Conservation (phyloP, 768 basidiomycete genomes). For the Paxillus involutus region DNA sequence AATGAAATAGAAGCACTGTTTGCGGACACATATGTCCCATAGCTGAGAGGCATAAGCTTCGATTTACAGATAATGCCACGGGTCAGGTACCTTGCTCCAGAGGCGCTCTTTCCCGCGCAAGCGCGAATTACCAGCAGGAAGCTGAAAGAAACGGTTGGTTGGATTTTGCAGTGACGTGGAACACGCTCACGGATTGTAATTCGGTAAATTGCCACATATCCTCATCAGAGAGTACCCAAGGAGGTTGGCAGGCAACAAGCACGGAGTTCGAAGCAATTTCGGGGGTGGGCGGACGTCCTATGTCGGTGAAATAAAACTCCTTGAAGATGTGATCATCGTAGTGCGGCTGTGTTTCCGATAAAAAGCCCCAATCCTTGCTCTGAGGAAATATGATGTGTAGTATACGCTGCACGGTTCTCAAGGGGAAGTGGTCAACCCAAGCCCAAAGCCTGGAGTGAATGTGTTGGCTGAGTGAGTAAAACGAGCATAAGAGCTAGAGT, state of each 20-base stretch:
- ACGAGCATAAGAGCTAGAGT: background rate
- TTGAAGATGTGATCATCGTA: conserved; percentile 42
- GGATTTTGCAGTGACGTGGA: background rate
- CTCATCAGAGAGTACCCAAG: conserved; percentile 54
- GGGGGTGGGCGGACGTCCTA: conserved; percentile 17
- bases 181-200: conserved; percentile 28
- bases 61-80: background rate
- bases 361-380: conserved; percentile 43
- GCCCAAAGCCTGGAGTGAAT: conserved; percentile 22
- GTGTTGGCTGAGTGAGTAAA: background rate
- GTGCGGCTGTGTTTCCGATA: conserved; percentile 31
- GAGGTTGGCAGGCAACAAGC: conserved; percentile 58
- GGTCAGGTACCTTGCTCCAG: conserved; percentile 56
- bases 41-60: conserved; percentile 21
- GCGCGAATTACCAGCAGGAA: conserved; percentile 36
- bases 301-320: conserved; percentile 44
- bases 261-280: conserved; percentile 36
- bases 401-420: conserved; percentile 34
- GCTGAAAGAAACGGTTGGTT: conserved; percentile 14
- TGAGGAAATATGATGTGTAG: conserved; percentile 46
- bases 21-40: conserved; percentile 55
- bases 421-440: conserved; percentile 34
- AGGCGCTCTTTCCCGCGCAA: conserved; percentile 50
- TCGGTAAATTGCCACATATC: conserved; percentile 54
- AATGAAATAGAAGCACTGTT: conserved; percentile 53